Evolutionary conservation across 768 basidiomycete genomes (phyloP).

Genomic region (Termitomyces sp.): DNA sequence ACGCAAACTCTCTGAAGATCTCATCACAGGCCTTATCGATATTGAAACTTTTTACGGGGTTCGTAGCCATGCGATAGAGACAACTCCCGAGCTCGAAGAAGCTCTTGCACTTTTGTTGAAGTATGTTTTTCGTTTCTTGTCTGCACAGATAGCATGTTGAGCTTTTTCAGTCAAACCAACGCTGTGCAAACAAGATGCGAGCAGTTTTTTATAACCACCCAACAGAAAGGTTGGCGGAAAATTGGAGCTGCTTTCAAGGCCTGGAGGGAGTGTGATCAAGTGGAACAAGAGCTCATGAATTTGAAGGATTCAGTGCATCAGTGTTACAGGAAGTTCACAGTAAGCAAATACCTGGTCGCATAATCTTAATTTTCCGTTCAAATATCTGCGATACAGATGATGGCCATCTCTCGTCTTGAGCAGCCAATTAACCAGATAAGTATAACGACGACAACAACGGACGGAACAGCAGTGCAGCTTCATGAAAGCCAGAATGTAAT

Average conservation of each 20-base stretch:
- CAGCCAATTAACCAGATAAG: conserved; percentile 3
- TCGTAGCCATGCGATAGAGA: conserved; percentile 2
- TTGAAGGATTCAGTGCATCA: conserved; percentile 8
- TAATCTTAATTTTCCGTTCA: not conserved
- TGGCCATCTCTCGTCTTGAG: conserved; percentile 11
- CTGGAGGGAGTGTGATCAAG: conserved; percentile 4
- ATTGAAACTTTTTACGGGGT: conserved; percentile 8
- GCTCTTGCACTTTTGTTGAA: not conserved
- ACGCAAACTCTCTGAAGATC: conserved; percentile 5
- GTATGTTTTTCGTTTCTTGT: not conserved
- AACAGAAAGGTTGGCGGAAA: conserved; percentile 3
- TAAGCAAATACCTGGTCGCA: not conserved
- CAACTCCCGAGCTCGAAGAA: conserved; percentile 3
- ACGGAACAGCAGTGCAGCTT: not conserved
- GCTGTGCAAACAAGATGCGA: not conserved
- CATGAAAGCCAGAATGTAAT: conserved; percentile 6
- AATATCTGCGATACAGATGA: not conserved
- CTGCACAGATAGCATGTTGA: not conserved
- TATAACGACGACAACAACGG: not conserved
- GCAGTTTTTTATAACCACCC: not conserved
- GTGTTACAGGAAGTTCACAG: conserved; percentile 12
- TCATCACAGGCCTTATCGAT: conserved; percentile 4
- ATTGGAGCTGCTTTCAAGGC: conserved; percentile 5
- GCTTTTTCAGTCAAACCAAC: not conserved
- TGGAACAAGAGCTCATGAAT: conserved; percentile 4